Evolutionary conservation across 345 rosid species (phyloP), one percentile per base, ranked within the genome.

Genomic region (Moricandia moricandioides): DNA sequence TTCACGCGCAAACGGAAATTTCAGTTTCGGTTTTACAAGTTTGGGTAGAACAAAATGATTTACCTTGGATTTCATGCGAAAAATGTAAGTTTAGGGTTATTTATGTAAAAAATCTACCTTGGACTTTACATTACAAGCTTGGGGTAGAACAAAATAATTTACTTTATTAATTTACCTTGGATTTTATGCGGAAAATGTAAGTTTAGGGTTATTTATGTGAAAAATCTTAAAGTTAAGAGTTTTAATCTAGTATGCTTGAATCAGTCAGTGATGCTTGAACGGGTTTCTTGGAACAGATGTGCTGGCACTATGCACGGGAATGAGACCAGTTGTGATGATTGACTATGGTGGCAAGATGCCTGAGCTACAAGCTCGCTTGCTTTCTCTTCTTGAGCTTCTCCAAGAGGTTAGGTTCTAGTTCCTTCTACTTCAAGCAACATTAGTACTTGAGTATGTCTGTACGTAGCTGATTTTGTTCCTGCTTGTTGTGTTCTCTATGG

Each of bases 341-440:
- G 98, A 94, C 71, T 91, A 94, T 75, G 98, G 96, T 72, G 98
- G 97, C 27, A 94, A 86, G 86, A 64, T 94, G 86, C 98, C 98
- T 37, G 91, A 89, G 82, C 78, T 94, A 33, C 97, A 91, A 69
- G 83, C 84, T 13, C 85, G 78, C 52, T 78, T 94, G 11, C 86
- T 90, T 64, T 78, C 86, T 1, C 85, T 94, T 78, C 82, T 94
- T 64, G 78, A 85, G 72, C 81, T 69, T 65, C 65, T 93, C 54
- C 91, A 86, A 16, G 78, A 86, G 97, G 98, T 91, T 71, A 56
- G 62, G 1, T 66, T 58, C 56, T 51, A 21, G 24, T 37, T 37
- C 8, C 4, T 59, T 33, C 24, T 29, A 75, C 31, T 18, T 1
- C 51, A 40, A 3, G n/a, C 51, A 45, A 40, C 51, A 45, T 45